Base-by-base conservation (phyloP, 208 protist genomes). In the Wallacemonas rigidus region DNA sequence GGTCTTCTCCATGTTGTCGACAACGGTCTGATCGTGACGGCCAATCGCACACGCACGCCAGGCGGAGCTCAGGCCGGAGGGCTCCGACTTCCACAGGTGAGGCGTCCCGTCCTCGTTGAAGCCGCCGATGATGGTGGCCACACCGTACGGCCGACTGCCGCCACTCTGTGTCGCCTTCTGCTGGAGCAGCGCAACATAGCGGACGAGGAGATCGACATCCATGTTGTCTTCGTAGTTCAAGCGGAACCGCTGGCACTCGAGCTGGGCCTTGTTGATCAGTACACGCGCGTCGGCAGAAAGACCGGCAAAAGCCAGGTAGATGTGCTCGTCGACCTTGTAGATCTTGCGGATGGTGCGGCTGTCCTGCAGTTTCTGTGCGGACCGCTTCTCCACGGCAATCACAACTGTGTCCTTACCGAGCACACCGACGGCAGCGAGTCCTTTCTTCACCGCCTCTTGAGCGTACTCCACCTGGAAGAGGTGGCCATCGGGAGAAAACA, bases 391-490 rank as follows among this genome's bases (percentile, higher is more conserved):
- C 48, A 99, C 98, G 41, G 96, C 99, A 38, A 99, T 91, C 38
- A 99, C 86, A 35, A 98, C 81, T 75, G 78, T 87, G 81, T 98
- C 91, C 65, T 86, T 88, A 43, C 93, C 95, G 44, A 86, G 80
- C 54, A 98, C 91, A 51, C 93, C 95, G 3, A 98, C 90, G 15
- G 91, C 90, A 36, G 86, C 85, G 54, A 95, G 82, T 47, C 94
- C 99, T 81, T 99, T 99, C 73, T 98, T 95, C 7, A 99, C 99
- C 35, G 99, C 99, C 81, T 99, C 99, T 72, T 99, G 87, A 38
- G 99, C 99, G 81, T 99, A 99, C 86, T 99, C 99, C 11, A 99
- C 99, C 89, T 99, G 99, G 81, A 99, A 99, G 9, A 99, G 89
- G 74, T 99, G 98, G 35, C 99, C 99, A 95, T 99, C 99, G n/a